Base-by-base conservation (phyloP, 177 flowering plant genomes). In the Vitis hybrid region DNA sequence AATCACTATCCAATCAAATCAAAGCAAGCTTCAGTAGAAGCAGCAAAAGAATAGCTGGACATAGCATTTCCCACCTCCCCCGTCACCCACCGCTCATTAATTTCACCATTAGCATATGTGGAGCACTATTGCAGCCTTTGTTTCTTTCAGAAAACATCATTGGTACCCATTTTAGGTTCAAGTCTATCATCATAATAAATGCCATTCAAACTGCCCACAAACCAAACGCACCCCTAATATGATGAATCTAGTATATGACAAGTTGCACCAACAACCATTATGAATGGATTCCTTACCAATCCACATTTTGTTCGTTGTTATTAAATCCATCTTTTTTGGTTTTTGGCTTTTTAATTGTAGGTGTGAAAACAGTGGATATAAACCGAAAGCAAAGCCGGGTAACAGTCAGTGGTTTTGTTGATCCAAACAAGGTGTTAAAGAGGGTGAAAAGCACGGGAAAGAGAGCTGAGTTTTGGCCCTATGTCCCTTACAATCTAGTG, bases 391-490 rank as follows among this genome's bases (percentile, higher is more conserved):
- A 81, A 67, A 83, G 87, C 76, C 31, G 57, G 66, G 85, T 87
- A 15, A 80, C 79, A 2, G 87, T 87, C 16, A 83, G 62, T 1
- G 90, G 90, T 0, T 76, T 80, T 45, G 85, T 85, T 49, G 85
- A 84, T 29, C 77, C 84, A 39, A 75, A 79, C 74, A 87, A 85
- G 72, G 88, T 87, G 62, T 63, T 87, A 62, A 81, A 81, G 72
- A 82, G 65, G 50, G 81, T 84, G 67, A 70, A 67, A 71, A 74
- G 76, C 74, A 86, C 87, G 0, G 89, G 89, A 9, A 86, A 86
- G 77, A 78, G 62, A 64, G 87, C 89, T 1, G 89, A 86, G 69
- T 61, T 82, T 19, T 85, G 86, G 88, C 88, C 86, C 0, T 85
- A 85, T 19, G 78, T 83, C 2, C 79, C 79, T 1, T 77, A 79